Conservation (phyloP, 768 basidiomycete species). For the Leccinum obscurum region DNA sequence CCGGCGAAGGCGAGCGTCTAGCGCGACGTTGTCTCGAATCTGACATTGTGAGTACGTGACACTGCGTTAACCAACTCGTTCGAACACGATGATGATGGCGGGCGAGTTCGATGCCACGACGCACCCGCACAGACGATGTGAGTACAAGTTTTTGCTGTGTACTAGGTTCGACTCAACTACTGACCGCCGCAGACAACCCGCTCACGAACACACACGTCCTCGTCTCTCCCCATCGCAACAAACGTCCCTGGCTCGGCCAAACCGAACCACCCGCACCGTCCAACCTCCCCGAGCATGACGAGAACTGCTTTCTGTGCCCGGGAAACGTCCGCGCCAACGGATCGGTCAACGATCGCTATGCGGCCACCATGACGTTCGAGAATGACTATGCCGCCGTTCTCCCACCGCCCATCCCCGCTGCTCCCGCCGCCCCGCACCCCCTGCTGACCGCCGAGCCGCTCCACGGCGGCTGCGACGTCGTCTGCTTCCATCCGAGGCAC, state of each 20-base stretch:
- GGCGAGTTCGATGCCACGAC: conserved; percentile 54
- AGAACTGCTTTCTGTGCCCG: conserved; percentile 84
- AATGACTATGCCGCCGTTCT: conserved; percentile 86
- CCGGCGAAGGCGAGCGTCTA: conserved; percentile 57
- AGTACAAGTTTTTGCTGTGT: conserved; percentile 21
- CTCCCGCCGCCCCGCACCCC: conserved; percentile 56
- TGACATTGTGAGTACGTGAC: conserved; percentile 24
- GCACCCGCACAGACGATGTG: conserved; percentile 74
- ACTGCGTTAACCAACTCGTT: neutral
- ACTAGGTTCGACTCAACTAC: neutral
- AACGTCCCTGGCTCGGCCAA: conserved; percentile 91
- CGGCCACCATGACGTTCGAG: conserved; percentile 66
- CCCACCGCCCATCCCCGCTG: conserved; percentile 54
- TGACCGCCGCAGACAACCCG: conserved; percentile 63
- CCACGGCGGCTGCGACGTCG: conserved; percentile 82
- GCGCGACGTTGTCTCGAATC: conserved; percentile 50
- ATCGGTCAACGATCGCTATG: conserved; percentile 62
- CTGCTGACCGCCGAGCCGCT: conserved; percentile 66
- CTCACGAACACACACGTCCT: conserved; percentile 75
- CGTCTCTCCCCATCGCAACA: conserved; percentile 87
- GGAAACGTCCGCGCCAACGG: conserved; percentile 79
- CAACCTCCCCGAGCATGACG: conserved; percentile 63
- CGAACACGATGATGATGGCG: conserved; percentile 27
- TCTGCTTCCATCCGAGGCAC: conserved; percentile 85
- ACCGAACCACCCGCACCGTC: conserved; percentile 61